These are phyloP conservation scores for Musa schizocarpa DNA, from an alignment of 176 grass and related monocot genomes.

Conservation along the genomic window DNA sequence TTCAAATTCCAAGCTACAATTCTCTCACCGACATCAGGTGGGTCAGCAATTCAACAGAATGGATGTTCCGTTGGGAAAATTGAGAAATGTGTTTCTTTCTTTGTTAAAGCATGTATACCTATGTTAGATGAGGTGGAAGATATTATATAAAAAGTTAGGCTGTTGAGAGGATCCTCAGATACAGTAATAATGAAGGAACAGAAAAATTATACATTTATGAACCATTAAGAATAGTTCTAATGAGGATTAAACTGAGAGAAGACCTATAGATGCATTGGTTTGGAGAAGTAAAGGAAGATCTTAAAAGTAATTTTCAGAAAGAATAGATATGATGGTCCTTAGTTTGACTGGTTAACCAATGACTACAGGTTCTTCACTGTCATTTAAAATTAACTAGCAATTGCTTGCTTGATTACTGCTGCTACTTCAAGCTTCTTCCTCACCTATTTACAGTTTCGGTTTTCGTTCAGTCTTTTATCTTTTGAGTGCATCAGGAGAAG, in stretches of 20 bases:
- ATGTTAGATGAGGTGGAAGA: neutral
- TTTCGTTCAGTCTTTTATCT: neutral
- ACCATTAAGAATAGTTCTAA: neutral
- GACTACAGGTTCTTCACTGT: neutral
- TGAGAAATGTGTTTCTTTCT: neutral
- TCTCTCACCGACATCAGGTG: no score
- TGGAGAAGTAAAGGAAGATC: neutral
- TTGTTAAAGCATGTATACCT: neutral
- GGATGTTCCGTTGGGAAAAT: no score
- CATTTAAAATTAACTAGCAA: neutral
- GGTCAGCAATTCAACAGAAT: no score
- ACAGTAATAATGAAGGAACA: neutral
- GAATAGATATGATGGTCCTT: neutral
- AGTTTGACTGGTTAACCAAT: neutral
- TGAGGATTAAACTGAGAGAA: neutral
- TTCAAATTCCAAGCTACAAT: no score
- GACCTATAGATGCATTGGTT: neutral
- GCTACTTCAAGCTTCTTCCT: neutral
- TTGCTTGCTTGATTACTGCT: neutral
- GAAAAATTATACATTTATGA: neutral
- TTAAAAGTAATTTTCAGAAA: neutral
- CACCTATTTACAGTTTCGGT: neutral
- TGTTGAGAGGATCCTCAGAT: neutral
- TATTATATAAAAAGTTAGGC: no score
- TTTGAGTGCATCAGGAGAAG: conserved; percentile 25